Base-by-base conservation (phyloP, 2,329 filamentous ascomycete genomes). In the Aspergillus sp. region DNA sequence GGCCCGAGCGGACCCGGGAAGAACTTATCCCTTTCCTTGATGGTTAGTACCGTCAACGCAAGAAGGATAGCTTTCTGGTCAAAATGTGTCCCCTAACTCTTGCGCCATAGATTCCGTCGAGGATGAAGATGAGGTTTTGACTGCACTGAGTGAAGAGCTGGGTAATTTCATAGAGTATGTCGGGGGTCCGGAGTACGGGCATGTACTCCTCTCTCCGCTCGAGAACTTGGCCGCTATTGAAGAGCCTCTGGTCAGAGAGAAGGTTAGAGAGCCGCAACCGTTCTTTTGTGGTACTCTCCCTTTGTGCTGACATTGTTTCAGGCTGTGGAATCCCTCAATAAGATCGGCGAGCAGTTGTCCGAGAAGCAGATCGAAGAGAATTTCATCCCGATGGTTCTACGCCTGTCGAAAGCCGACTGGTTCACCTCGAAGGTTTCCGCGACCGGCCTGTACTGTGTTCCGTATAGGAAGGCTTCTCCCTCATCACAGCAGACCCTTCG, bases 361-460 rank as follows among this genome's bases (percentile, higher is more conserved):
- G 83, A 92, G 70, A 86, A 92, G 78, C 95, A 99, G 82, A 89
- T 98, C 75, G 95, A 99, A 83, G 91, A 97, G 73, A 91, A 93
- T 80, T 98, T 98, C 81, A 94, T 99, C 70, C 95, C 95, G 64
- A 89, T 99, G 73, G 93, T 93, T 62, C 87, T 96, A 73, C 92
- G 95, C 75, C 90, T 99, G 63, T 96, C 95, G 67, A 99, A 98
- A 85, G 95, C 95, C 80, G 95, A 99, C 81, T 99, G 95, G 95
- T 99, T 99, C 80, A 99, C 95, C 60, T 98, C 95, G 66, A 99
- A 98, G 82, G 95, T 99, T 66, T 99, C 95, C 32, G 95, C 94
- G 64, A 96, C 94, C 66, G 95, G 95, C 64, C 89, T 99, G 64
- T 99, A 94, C 82, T 95, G 91, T 75, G 87, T 88, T 52, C 94